These are phyloP conservation scores for Fraxinus floribunda DNA, from an alignment of 305 asterid genomes.

Conservation along the genomic window DNA sequence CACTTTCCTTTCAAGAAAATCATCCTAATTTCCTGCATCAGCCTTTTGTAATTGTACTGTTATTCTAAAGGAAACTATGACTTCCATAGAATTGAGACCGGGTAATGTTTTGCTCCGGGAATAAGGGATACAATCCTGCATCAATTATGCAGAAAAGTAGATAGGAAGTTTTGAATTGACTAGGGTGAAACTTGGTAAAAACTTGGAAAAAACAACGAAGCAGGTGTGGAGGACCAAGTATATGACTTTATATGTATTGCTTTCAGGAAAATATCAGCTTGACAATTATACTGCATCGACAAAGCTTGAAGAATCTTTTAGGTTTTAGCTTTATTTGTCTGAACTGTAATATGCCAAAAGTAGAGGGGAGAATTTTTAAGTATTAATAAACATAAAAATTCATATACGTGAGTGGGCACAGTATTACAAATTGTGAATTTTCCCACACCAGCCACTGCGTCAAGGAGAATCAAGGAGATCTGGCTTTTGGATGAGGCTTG, in stretches of 20 bases:
- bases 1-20: background rate
- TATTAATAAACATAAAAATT: conserved; percentile 5
- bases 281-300: conserved; percentile 1
- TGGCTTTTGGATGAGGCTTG: conserved; percentile 27
- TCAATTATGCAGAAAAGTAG: background rate
- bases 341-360: conserved; percentile 19
- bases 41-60: background rate
- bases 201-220: background rate
- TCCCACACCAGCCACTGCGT: conserved; percentile 32
- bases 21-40: background rate
- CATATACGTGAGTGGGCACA: conserved; percentile 15
- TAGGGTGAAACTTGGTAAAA: background rate
- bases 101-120: too few relatives aligned
- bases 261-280: background rate
- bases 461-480: conserved; percentile 41
- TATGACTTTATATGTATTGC: background rate
- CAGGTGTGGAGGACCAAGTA: background rate
- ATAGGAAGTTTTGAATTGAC: background rate
- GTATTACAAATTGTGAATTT: conserved; percentile 22
- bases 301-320: conserved; percentile 26
- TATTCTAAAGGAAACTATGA: background rate
- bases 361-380: background rate
- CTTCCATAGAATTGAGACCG: background rate
- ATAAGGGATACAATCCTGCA: too few relatives aligned
- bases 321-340: conserved; percentile 11